A percentile compares a stretch with the other conserved stretches of the same genome.
Conservation (phyloP, 495 filamentous ascomycete species). For the Podospora conica region DNA sequence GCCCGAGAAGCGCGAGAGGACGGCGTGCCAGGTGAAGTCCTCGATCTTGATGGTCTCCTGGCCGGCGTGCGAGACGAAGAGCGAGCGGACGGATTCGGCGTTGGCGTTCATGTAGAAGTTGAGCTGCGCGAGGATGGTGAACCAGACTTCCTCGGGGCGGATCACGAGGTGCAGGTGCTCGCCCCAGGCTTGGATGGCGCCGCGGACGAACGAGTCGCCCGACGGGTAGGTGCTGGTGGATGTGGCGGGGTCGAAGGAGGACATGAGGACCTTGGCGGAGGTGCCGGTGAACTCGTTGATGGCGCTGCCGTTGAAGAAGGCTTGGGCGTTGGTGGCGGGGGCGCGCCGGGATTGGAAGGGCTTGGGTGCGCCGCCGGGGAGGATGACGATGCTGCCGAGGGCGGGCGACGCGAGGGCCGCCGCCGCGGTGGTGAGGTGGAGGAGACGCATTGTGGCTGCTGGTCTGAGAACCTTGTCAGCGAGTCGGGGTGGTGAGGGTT, state of each 20-base stretch:
- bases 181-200: slow-evolving; percentile 44
- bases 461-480: neutral
- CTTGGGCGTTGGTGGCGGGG: slow-evolving; percentile 5
- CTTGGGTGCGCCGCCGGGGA: slow-evolving; percentile 25
- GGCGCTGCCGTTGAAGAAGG: slow-evolving; percentile 18
- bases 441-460: neutral
- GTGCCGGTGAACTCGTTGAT: slow-evolving; percentile 20
- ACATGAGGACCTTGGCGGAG: slow-evolving; percentile 15
- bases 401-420: neutral
- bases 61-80: slow-evolving; percentile 42
- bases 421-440: neutral
- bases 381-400: slow-evolving; percentile 15
- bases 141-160: slow-evolving; percentile 56
- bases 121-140: slow-evolving; percentile 49
- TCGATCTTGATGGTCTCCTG: slow-evolving; percentile 35
- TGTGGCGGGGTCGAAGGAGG: slow-evolving; percentile 3
- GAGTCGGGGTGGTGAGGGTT: neutral
- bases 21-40: slow-evolving; percentile 13
- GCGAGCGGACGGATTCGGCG: slow-evolving; percentile 35
- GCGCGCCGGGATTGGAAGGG: slow-evolving; percentile 9
- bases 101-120: slow-evolving; percentile 48
- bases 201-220: slow-evolving; percentile 44
- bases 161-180: slow-evolving; percentile 46
- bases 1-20: slow-evolving; percentile 18
- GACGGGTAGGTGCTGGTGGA: slow-evolving; percentile 17